Evolutionary conservation across 192 early-diverging fungal genomes (phyloP).

Genomic region (Chytriomyces hyalinus): DNA sequence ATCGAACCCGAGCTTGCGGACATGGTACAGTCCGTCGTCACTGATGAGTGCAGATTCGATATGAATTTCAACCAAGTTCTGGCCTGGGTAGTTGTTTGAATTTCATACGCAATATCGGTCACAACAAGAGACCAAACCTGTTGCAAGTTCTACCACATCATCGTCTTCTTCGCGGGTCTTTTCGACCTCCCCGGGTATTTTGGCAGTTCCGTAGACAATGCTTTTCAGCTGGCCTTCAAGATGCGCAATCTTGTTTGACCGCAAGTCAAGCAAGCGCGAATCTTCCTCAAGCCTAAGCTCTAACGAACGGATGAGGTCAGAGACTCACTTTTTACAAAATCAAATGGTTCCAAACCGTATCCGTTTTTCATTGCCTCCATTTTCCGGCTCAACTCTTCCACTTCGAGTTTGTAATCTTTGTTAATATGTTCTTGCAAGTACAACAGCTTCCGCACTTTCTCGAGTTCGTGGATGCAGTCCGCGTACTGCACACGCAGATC

Average conservation of each 20-base stretch:
- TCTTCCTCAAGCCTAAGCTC: constrained; percentile 64
- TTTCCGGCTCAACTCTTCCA: constrained; percentile 52
- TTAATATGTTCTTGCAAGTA: constrained; percentile 63
- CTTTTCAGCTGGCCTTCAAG: constrained; percentile 59
- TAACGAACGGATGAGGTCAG: constrained; percentile 26
- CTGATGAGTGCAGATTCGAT: constrained; percentile 52
- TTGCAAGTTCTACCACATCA: constrained; percentile 53
- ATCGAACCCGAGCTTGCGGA: constrained; percentile 38
- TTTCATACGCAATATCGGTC: background rate
- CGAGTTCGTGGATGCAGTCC: constrained; percentile 60
- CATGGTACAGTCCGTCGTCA: constrained; percentile 37
- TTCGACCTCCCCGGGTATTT: constrained; percentile 36
- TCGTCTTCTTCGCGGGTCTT: constrained; percentile 32
- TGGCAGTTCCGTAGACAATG: constrained; percentile 48
- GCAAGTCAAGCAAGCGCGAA: constrained; percentile 53
- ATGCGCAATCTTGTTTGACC: constrained; percentile 55
- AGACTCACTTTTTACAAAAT: background rate
- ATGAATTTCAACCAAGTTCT: constrained; percentile 56
- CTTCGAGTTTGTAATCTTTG: constrained; percentile 59
- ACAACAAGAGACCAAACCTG: constrained; percentile 31
- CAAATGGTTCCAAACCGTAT: constrained; percentile 49
- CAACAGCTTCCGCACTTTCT: constrained; percentile 56
- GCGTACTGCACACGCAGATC: constrained; percentile 60
- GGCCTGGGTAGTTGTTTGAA: constrained; percentile 35
- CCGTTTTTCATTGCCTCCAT: constrained; percentile 58